phyloP scores from a whole-genome alignment of 1,284 basidiomycete genomes.

The Leccinum pachyderme region DNA sequence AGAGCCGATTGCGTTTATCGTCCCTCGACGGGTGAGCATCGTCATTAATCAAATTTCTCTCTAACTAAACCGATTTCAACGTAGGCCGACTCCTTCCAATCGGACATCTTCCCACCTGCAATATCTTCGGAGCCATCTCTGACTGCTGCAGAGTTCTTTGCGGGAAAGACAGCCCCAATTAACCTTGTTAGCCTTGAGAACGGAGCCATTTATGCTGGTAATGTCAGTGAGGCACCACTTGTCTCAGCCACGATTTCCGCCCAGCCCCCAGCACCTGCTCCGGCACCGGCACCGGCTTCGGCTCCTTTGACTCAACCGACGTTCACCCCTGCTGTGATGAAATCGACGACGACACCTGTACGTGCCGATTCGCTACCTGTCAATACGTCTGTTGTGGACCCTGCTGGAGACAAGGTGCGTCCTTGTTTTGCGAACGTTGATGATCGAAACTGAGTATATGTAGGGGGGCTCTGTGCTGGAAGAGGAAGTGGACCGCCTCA shows the following conservation, averaged over 20 bases:
- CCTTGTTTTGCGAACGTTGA: slow-evolving; percentile 5
- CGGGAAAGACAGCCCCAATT: slow-evolving; percentile 71
- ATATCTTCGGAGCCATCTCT: slow-evolving; percentile 80
- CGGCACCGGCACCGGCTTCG: slow-evolving; percentile 10
- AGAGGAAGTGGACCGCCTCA: slow-evolving; percentile 64
- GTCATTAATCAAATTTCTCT: neutral
- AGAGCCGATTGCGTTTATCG: slow-evolving; percentile 91
- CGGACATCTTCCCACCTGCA: slow-evolving; percentile 93
- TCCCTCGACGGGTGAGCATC: slow-evolving; percentile 78
- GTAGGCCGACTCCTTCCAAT: slow-evolving; percentile 84
- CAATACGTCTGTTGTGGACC: slow-evolving; percentile 22
- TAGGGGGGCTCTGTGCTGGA: slow-evolving; percentile 32
- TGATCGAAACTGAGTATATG: neutral
- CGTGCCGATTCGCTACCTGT: slow-evolving; percentile 18
- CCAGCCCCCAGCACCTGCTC: slow-evolving; percentile 19
- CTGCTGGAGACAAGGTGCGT: slow-evolving; percentile 30
- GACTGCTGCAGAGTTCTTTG: slow-evolving; percentile 83
- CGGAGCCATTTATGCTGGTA: slow-evolving; percentile 46
- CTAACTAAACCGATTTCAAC: neutral
- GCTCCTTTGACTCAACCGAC: slow-evolving; percentile 17
- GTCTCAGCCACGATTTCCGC: slow-evolving; percentile 26
- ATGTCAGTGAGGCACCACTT: slow-evolving; percentile 20
- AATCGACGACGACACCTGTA: slow-evolving; percentile 3
- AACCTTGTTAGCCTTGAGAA: slow-evolving; percentile 70
- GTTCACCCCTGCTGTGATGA: slow-evolving; percentile 6